Evolutionary conservation across 1,139 yeast genomes (phyloP).

Genomic region (Yamadazyma spencermartinsiae): DNA sequence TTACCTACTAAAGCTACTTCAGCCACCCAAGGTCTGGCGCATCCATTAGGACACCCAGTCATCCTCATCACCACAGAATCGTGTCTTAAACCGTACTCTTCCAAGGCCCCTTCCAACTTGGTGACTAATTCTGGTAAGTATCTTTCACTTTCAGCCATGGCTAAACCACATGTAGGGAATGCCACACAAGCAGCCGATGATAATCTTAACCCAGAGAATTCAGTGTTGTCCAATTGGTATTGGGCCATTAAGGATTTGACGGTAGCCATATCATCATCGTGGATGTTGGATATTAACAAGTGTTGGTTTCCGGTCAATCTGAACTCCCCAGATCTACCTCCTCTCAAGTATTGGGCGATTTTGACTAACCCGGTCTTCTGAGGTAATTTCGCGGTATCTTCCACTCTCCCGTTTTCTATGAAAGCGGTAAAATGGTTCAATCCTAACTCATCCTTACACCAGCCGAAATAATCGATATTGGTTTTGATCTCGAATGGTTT

Average conservation of each 20-base stretch:
- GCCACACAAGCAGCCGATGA: slow-evolving; percentile 98
- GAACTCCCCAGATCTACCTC: slow-evolving; percentile 70
- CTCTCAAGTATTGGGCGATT: slow-evolving; percentile 66
- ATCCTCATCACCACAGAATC: slow-evolving; percentile 96
- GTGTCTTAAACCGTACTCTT: slow-evolving; percentile 90
- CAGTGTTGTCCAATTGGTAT: slow-evolving; percentile 82
- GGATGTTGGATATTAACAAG: slow-evolving; percentile 70
- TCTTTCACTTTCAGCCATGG: slow-evolving; percentile 98
- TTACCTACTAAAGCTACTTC: slow-evolving; percentile 96
- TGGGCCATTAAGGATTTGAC: slow-evolving; percentile 66
- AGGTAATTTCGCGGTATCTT: slow-evolving; percentile 86
- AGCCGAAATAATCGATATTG: slow-evolving; percentile 89
- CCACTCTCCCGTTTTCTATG: slow-evolving; percentile 96
- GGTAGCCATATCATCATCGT: slow-evolving; percentile 62
- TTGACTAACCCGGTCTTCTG: slow-evolving; percentile 85
- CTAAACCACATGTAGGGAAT: slow-evolving; percentile 97
- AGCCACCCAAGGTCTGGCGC: slow-evolving; percentile 98
- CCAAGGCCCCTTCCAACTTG: slow-evolving; percentile 80
- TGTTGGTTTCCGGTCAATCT: slow-evolving; percentile 97
- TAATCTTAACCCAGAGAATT: slow-evolving; percentile 80
- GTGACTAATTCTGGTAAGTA: slow-evolving; percentile 81
- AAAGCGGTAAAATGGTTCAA: slow-evolving; percentile 89
- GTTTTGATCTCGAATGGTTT: slow-evolving; percentile 76
- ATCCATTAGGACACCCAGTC: slow-evolving; percentile 99
- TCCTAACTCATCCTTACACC: slow-evolving; percentile 89